Base-by-base conservation (phyloP, 1,284 basidiomycete species). In the Puccinia polysora region DNA sequence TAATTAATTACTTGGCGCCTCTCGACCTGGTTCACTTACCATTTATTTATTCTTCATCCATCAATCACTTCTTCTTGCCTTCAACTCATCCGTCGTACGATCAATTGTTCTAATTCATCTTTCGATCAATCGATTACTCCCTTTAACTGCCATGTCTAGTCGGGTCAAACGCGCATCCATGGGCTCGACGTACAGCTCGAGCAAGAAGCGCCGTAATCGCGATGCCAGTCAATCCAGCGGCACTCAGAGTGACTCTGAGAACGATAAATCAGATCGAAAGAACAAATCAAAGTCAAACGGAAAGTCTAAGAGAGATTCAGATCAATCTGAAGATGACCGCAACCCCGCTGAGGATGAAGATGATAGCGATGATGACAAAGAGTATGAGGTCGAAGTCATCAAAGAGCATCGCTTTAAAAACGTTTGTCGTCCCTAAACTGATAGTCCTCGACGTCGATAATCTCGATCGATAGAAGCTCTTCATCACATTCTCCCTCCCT, bases 361-460 rank as follows among this genome's bases (percentile, higher is more conserved):
- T 12, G 43, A 62, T 23, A 38, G 30, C 2, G 65, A 67, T 20
- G 65, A 56, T 23, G 65, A 67, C 23, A 20, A 67, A 32, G 28
- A 25, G 8, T 67, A 28, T 45, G 65, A 67, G 45, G 52, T 67
- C 6, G 32, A 18, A 4, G 23, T 34, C 55, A 67, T 67, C 34
- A 56, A 56, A 53, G 40, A 10, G 15, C 65, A 67, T 38, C 20
- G 52, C 6, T 14, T 28, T 18, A 55, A 67, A 34, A 52, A 43
- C 40, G 12, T 8, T 6, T 20, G 2, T n/a, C 55, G 20, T 56
- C 12, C 32, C 32, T 56, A 30, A 30, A 20, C 25, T 23, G 52
- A 20, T n/a, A n/a, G n/a, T n/a, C n/a, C n/a, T n/a, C n/a, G n/a
- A n/a, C n/a, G n/a, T n/a, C n/a, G 40, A 45, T 10, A 45, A 45